A percentile compares a stretch with the other conserved stretches of the same genome.
Evolutionary conservation across 2,329 filamentous ascomycete genomes (phyloP).

Genomic region (Xylaria sp.): DNA sequence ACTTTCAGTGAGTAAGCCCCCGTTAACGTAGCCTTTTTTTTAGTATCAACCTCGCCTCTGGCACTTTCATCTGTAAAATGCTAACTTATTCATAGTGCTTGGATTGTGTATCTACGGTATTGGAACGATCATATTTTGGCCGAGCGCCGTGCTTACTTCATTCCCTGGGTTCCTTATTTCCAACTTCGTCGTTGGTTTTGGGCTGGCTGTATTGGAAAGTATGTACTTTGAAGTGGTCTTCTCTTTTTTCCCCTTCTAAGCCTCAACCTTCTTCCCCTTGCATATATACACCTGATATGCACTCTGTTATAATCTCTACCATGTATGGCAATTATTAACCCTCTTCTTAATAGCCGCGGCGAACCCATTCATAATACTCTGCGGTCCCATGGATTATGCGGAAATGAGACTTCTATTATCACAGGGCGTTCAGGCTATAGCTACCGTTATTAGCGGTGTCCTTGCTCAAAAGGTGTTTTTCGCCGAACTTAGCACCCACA

Average conservation of each 20-base stretch:
- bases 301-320: no score
- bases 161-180: slow-evolving; percentile 82
- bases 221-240: slow-evolving; percentile 3
- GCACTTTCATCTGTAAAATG: not conserved
- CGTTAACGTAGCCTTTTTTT: not conserved
- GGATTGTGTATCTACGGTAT: slow-evolving; percentile 79
- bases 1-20: slow-evolving; percentile 66
- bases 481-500: slow-evolving; percentile 59
- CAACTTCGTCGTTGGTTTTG: slow-evolving; percentile 79
- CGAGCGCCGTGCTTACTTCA: slow-evolving; percentile 76
- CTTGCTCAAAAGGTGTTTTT: slow-evolving; percentile 82
- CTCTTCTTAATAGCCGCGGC: slow-evolving; percentile 63
- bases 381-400: slow-evolving; percentile 76
- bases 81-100: slow-evolving; percentile 56
- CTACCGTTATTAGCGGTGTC: slow-evolving; percentile 76
- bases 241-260: not conserved
- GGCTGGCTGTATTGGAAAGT: slow-evolving; percentile 78
- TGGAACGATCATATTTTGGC: slow-evolving; percentile 88
- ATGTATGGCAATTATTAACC: slow-evolving; percentile 18
- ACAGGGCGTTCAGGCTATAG: slow-evolving; percentile 80
- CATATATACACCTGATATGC: not conserved
- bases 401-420: slow-evolving; percentile 80
- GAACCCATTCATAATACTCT: slow-evolving; percentile 78
- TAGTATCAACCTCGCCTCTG: not conserved
- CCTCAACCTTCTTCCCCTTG: not conserved